Base-by-base conservation (phyloP, 73 alveolate genomes). In the Paramecium caudatum region DNA sequence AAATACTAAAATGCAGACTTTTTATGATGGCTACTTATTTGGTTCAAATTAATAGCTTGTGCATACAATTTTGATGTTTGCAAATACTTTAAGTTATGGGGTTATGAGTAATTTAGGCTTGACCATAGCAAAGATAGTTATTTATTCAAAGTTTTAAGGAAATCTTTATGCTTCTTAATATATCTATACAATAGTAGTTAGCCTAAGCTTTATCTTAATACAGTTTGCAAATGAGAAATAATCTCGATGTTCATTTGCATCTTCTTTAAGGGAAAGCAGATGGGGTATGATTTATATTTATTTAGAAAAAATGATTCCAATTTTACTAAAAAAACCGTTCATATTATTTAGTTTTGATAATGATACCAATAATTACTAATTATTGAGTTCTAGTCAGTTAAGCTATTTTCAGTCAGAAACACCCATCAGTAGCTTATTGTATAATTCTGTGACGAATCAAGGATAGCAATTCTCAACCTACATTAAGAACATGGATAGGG, bases 51-150 rank as follows among this genome's bases (percentile, higher is more conserved):
- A 55, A 21, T 27, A 27, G 80, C 32, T 55, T 12, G 80, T 55
- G 17, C 80, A 55, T 55, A 55, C 80, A 23, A 55, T 55, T 19
- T 27, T 55, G 23, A 55, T 55, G 80, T 55, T 55, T 55, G 80
- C 80, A 27, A 27, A 21, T 23, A 55, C 23, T 55, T 55, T 55
- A 10, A 23, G 30, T 27, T 1, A 27, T 27, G 80, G 80, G 9
- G 30, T 55, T 25, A 27, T 55, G 8, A 55, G 80, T 10, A 55
- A 55, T 55, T 10, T 55, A 9, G 46, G 10, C 9, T 9, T 55
- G 13, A 55, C 80, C 2, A 21, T 55, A 27, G 80, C 30, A 55
- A 55, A 43, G 30, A 25, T 55, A 3, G n/a, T 55, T 10, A 2
- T 19, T 27, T 19, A 10, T 2, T 37, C 30, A 10, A 9, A 55